Evolutionary conservation across 495 filamentous ascomycete genomes (phyloP), one percentile per base, ranked within the genome.

Genomic region (Emericellopsis terricola): DNA sequence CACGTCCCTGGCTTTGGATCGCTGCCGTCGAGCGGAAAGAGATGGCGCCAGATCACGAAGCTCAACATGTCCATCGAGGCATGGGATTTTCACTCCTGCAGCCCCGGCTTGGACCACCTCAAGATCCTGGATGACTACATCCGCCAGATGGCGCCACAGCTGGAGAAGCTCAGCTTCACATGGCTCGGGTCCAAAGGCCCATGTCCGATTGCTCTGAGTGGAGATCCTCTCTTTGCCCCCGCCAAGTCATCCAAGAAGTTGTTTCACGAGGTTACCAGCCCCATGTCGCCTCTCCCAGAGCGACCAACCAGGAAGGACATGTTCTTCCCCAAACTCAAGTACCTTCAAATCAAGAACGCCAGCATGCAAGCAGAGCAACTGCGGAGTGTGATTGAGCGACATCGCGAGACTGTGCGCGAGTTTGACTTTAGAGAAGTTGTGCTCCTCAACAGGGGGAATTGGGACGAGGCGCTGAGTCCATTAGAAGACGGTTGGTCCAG

Each of bases 91-190:
- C 63, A 62, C 21, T 56, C 62, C 8, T 49, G 55, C 0, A 51
- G 50, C 3, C 61, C 65, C 3, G 65, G 67, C 15, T 58, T 65
- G 1, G 79, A 84, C 47, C 76, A 86, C 46, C 62, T 82, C 24
- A 83, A 81, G 47, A 62, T 80, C 34, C 64, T 86, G 7, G 74
- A 85, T 32, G 65, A 72, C 32, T 85, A 79, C 46, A 64, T 86
- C 34, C 65, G 72, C 19, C 56, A 51, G 38, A 76, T 84, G 45
- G 64, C 75, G 1, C 42, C 55, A n/a, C 55, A 46, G 27, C 56
- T 89, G 1, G 65, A 68, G 29, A 69, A 65, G 38, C 59, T 86
- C 34, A 57, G 56, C 30, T 84, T 86, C 48, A 67, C 64, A 19
- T 86, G 81, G 79, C 57, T 68, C 31, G 78, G 79, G 19, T 54